Evolutionary conservation across 257 asterid genomes (phyloP), one percentile per base, ranked within the genome.

Genomic region (Orobanche coerulescens): DNA sequence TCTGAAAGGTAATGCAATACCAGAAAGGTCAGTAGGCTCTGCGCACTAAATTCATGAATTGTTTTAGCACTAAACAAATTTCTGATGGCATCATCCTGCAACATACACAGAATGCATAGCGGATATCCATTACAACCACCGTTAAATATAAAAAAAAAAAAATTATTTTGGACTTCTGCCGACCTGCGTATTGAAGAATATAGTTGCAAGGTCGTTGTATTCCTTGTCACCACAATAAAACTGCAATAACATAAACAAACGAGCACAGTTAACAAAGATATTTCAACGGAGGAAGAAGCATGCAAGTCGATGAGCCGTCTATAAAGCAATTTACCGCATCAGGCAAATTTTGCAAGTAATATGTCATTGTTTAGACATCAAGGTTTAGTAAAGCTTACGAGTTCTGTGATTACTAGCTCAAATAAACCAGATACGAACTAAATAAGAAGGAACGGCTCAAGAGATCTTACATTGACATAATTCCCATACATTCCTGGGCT

Each of bases 1-100:
- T 60, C 46, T 46, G 18, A 74, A 43, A 68, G 40, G 36, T 37
- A 53, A 59, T 26, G 36, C 34, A 23, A 31, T 86, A 93, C 98
- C 95, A 93, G 71, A 84, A 89, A 93, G 0, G 96, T 82, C 69
- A 93, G 78, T 62, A 93, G 80, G 84, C 95, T 83, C 75, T 78
- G 90, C 2, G 98, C 97, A 44, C 98, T 89, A 59, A 81, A 93
- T 74, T 93, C 99, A 39, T 89, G 96, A 68, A 85, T 85, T 33
- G 99, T 93, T 74, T 93, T 93, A 37, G 97, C 97, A 72, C 99
- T 89, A 75, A 93, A 93, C 76, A 93, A 77, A 75, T 93, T 93
- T 78, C 97, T 85, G 79, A 93, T 93, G 70, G 99, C 99, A 66
- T 93, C 99, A 79, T 93, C 99, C 97, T 93, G 95, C 73, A 75